Conservation (phyloP, 2,329 filamentous ascomycete genomes). For the Hortaea werneckii region DNA sequence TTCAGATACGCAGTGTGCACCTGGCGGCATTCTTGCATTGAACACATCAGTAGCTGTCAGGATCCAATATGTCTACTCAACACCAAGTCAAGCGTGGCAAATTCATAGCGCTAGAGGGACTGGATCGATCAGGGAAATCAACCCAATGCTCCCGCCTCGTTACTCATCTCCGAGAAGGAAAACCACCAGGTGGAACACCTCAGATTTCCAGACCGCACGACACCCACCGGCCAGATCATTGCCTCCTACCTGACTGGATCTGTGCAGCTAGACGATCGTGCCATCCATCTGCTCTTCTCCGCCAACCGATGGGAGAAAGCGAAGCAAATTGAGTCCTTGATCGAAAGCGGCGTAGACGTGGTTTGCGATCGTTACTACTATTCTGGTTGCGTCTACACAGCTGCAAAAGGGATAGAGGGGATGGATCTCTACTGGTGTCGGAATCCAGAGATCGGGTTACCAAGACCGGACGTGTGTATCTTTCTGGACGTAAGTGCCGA, state of each 20-base stretch:
- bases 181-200: slow-evolving; percentile 48
- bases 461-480: slow-evolving; percentile 74
- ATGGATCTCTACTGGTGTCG: slow-evolving; percentile 72
- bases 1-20: neutral
- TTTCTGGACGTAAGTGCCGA: slow-evolving; percentile 75
- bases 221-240: slow-evolving; percentile 79
- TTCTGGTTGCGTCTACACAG: slow-evolving; percentile 85
- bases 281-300: slow-evolving; percentile 80
- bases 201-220: slow-evolving; percentile 68
- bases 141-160: slow-evolving; percentile 70
- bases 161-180: slow-evolving; percentile 38
- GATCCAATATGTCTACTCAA: neutral
- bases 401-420: slow-evolving; percentile 66
- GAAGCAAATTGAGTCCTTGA: slow-evolving; percentile 30
- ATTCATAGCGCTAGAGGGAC: slow-evolving; percentile 75
- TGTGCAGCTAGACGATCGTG: slow-evolving; percentile 70
- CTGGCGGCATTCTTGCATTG: neutral
- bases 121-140: slow-evolving; percentile 86
- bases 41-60: neutral
- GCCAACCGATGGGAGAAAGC: slow-evolving; percentile 78
- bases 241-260: slow-evolving; percentile 67
- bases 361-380: slow-evolving; percentile 92
- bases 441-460: slow-evolving; percentile 73
- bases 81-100: slow-evolving; percentile 41
- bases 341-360: slow-evolving; percentile 61